Percentiles rank a stretch among this genome's conserved stretches.
Evolutionary conservation across 75 land plant species (phyloP).

Genomic region (Selaginella tamariscina): DNA sequence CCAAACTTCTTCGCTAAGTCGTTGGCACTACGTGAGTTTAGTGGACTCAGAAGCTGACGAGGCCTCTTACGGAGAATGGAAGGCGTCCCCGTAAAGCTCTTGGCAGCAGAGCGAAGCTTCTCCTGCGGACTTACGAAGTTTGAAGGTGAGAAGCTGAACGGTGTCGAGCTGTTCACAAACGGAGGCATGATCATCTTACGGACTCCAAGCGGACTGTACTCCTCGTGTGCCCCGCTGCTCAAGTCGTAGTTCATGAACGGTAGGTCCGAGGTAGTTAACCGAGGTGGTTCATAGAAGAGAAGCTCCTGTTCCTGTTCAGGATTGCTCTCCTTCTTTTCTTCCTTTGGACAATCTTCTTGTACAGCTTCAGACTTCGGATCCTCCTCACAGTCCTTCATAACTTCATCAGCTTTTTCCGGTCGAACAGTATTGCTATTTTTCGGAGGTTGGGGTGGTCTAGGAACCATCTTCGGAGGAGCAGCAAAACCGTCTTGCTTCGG

Average conservation of each 20-base stretch:
- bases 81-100: constrained; percentile 59
- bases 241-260: constrained; percentile 93
- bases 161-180: constrained; percentile 32
- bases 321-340: too few species aligned
- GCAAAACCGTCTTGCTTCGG: too few species aligned
- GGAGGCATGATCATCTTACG: constrained; percentile 75
- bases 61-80: constrained; percentile 79
- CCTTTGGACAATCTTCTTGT: background rate
- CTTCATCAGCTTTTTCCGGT: background rate
- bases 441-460: background rate
- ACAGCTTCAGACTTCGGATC: background rate
- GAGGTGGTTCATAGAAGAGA: constrained; percentile 83
- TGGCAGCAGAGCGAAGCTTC: constrained; percentile 53
- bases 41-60: constrained; percentile 23
- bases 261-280: constrained; percentile 59
- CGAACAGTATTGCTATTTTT: background rate
- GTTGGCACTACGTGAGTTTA: background rate
- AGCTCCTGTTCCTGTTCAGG: constrained; percentile 29
- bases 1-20: background rate
- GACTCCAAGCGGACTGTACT: constrained; percentile 87
- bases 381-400: background rate
- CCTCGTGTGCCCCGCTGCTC: constrained; percentile 49
- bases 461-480: background rate
- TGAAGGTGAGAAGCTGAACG: constrained; percentile 41
- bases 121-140: constrained; percentile 54